Evolutionary conservation across 345 rosid genomes (phyloP), one percentile per base, ranked within the genome.

Genomic region (Moricandia moricandioides): DNA sequence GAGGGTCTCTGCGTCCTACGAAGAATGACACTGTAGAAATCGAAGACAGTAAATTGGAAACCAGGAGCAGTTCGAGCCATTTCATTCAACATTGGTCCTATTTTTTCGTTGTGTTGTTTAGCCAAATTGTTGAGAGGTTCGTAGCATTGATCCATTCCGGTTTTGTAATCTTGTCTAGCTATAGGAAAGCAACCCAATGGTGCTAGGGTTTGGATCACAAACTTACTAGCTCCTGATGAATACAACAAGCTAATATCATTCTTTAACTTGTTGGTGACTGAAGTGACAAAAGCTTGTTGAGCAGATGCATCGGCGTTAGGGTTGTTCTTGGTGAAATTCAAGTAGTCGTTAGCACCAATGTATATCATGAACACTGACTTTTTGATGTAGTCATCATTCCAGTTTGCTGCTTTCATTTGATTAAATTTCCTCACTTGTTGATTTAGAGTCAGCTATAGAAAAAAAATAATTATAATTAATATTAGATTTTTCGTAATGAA

Each of bases 181-280:
- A 80, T 80, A 0, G 83, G 83, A 30, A 80, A 62, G 47, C 83
- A 80, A 54, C 83, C 83, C 8, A 80, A 68, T 33, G 83, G 83
- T 0, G 77, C 80, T 18, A 80, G 57, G 62, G 21, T 80, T 56
- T 75, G 80, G 62, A 75, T 65, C 6, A 59, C 70, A 7, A 80
- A 80, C 52, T 80, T 80, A 29, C 49, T 80, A 2, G 75, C 83
- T 71, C 83, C 83, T 4, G 60, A 58, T 7, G 21, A 0, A 49
- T 71, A 76, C 26, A 80, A 52, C 34, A 75, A 66, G 16, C 29
- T 7, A 1, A 79, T 65, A 12, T 74, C 72, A 61, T 51, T 55
- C 69, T 65, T 70, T 30, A 79, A 33, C 56, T 58, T 52, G 67
- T 58, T 64, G 7, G 65, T 80, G 12, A 80, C 83, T 11, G 72